phyloP scores from a whole-genome alignment of 805 yeast species.

The Starmera dryadoides region DNA sequence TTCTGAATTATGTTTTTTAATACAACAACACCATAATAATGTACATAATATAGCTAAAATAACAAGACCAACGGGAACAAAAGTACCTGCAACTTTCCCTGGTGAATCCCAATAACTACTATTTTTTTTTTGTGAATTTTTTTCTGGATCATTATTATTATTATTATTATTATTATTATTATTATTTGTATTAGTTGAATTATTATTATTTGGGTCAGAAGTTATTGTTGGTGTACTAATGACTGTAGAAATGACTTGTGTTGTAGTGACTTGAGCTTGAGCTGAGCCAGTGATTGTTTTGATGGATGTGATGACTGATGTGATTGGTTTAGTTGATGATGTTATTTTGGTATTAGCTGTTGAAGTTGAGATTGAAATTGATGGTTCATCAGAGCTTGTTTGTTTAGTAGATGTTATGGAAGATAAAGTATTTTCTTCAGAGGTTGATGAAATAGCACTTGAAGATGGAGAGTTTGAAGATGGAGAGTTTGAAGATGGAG shows the following conservation, averaged over 20 bases:
- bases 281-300: conserved; percentile 28
- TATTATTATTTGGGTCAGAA: conserved; percentile 6
- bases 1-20: conserved; percentile 15
- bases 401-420: no score
- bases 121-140: conserved; percentile 7
- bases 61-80: conserved; percentile 67
- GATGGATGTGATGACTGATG: conserved; percentile 27
- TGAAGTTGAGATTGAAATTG: conserved; percentile 1
- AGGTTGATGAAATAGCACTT: background rate
- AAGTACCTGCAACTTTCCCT: conserved; percentile 78
- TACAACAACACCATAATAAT: conserved; percentile 37
- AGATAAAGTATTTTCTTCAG: no score
- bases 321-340: conserved; percentile 14
- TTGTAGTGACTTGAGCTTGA: conserved; percentile 17
- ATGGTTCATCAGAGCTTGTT: conserved; percentile 1
- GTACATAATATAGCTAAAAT: conserved; percentile 36
- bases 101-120: conserved; percentile 50
- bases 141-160: conserved; percentile 7
- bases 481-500: conserved; percentile 9
- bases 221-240: conserved; percentile 15
- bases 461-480: conserved; percentile 6
- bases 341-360: conserved; percentile 8
- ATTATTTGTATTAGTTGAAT: conserved; percentile 8
- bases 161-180: conserved; percentile 7
- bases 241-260: conserved; percentile 19